Conservation (phyloP, 176 grass and related monocot genomes). For the Cenchrus purpureus region DNA sequence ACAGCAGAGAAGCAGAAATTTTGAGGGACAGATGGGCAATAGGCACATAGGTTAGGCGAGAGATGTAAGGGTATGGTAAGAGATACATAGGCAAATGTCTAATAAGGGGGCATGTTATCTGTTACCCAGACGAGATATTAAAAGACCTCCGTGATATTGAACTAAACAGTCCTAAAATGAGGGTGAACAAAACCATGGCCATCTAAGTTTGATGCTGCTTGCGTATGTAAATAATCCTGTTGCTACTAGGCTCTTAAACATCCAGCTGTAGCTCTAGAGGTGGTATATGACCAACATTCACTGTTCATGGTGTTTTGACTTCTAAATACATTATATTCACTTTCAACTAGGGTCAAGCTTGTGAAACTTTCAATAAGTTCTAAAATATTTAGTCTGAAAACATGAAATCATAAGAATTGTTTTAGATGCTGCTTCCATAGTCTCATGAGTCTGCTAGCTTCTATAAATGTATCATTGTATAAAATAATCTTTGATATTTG, state of each 20-base stretch:
- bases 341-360: not conserved
- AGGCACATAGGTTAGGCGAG: not conserved
- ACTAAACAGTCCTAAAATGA: not conserved
- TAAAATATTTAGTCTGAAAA: not conserved
- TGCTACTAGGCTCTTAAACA: conserved; percentile 15
- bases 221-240: not conserved
- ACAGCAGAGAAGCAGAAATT: not conserved
- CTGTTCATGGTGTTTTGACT: conserved; percentile 12
- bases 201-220: not conserved
- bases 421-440: not conserved
- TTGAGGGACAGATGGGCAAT: not conserved
- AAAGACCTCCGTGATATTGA: not conserved
- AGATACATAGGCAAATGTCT: not conserved
- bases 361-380: not conserved
- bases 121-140: not conserved
- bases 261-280: not conserved
- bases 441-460: not conserved
- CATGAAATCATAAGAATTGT: not conserved
- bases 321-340: not conserved
- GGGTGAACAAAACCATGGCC: not conserved
- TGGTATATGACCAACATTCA: not conserved
- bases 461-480: not conserved
- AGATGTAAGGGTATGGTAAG: not conserved
- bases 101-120: not conserved
- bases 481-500: not conserved